These are phyloP conservation scores for Pleurotus ostreatus DNA, from an alignment of 768 basidiomycete species.

Conservation along the genomic window DNA sequence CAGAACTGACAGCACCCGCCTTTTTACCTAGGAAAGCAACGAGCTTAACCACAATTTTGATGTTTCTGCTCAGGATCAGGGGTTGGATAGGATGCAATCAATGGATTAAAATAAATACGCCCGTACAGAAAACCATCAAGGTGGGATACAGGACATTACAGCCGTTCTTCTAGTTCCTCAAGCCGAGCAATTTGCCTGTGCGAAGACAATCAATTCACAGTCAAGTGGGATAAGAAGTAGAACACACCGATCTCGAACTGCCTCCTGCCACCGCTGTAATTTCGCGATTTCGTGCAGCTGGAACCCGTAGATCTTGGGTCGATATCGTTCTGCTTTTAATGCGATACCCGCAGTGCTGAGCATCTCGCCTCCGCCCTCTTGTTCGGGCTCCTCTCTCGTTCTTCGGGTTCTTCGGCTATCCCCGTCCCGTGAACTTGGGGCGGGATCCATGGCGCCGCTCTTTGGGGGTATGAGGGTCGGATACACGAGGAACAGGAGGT, in stretches of 20 bases:
- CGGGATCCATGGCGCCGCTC: conserved; percentile 39
- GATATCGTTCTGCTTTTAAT: conserved; percentile 86
- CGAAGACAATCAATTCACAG: neutral
- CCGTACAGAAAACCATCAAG: conserved; percentile 42
- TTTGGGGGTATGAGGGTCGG: conserved; percentile 90
- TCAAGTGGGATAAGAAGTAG: conserved; percentile 8
- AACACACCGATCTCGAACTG: conserved; percentile 77
- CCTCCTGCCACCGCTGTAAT: conserved; percentile 94
- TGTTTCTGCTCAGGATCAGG: too few species aligned
- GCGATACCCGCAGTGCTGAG: conserved; percentile 81
- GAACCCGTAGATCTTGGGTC: conserved; percentile 96
- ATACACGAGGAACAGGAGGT: conserved; percentile 96
- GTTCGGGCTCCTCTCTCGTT: conserved; percentile 50
- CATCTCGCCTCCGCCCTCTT: conserved; percentile 58
- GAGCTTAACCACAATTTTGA: neutral
- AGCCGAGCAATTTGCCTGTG: conserved; percentile 45
- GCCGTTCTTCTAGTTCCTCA: conserved; percentile 38
- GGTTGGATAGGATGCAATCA: conserved; percentile 9
- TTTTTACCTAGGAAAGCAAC: neutral
- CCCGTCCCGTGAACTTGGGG: conserved; percentile 20
- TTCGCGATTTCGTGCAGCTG: conserved; percentile 92
- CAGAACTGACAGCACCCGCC: too few species aligned
- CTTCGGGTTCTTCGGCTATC: conserved; percentile 31
- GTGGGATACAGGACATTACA: neutral
- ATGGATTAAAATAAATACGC: conserved; percentile 69